Conservation (phyloP, 305 asterid genomes). For the Solanum chacoense region DNA sequence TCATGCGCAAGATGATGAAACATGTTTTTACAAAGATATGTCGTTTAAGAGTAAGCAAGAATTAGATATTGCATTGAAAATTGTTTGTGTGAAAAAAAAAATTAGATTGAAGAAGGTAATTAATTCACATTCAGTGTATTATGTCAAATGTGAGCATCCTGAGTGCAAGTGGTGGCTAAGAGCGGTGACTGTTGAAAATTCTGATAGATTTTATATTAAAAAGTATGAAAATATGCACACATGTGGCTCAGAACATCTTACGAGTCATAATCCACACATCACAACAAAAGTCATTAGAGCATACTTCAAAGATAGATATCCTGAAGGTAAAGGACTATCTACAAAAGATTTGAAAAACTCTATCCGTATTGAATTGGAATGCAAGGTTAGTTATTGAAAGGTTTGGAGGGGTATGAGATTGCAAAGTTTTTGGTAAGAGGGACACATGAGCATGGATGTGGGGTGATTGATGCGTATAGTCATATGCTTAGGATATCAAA, state of each 20-base stretch:
- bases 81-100: neutral
- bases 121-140: neutral
- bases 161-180: neutral
- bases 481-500: neutral
- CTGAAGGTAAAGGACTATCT: neutral
- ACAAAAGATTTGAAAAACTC: too few relatives aligned
- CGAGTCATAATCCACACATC: neutral
- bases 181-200: neutral
- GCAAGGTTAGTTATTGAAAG: neutral
- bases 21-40: neutral
- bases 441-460: neutral
- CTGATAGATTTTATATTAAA: too few relatives aligned
- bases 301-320: neutral
- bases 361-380: neutral
- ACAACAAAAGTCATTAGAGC: neutral
- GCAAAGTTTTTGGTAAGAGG: too few relatives aligned
- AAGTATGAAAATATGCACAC: too few relatives aligned
- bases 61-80: too few relatives aligned
- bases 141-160: neutral
- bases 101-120: neutral
- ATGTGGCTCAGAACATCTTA: neutral
- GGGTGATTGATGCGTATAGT: neutral
- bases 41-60: neutral
- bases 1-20: neutral
- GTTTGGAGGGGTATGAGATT: neutral